Evolutionary conservation across 768 basidiomycete genomes (phyloP), one percentile per base, ranked within the genome.

Genomic region (Serpula lacrymans): DNA sequence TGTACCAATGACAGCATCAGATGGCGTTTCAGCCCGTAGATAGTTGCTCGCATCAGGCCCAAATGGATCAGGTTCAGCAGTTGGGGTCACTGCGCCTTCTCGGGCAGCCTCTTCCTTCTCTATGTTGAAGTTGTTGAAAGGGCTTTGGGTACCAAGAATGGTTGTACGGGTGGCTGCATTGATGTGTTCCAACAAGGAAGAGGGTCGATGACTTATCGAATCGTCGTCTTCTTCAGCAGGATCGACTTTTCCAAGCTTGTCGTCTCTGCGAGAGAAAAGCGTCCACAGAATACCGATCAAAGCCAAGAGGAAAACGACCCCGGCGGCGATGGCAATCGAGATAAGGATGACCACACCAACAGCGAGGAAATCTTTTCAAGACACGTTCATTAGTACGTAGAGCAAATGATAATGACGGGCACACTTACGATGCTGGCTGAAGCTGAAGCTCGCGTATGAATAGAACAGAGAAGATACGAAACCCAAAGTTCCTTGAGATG

Each of bases 311-410:
- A 93, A 94, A 26, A 94, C 86, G 16, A 97, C 79, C 13, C 95
- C 96, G 12, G 93, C 92, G 8, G 89, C 84, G 49, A 97, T 96
- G 18, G 96, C 96, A 48, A 99, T 96, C 2, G 93, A 94, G 50
- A 99, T 93, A 31, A 99, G 75, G 50, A 98, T 97, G 40, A 99
- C 92, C 26, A 98, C 75, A 2, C 95, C 96, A 17, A 80, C 78
- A 1, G 94, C 90, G 41, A 99, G 76, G 72, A 91, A 88, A 53
- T 83, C 91, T 90, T 50, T 7, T n/a, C n/a, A n/a, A n/a, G n/a
- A n/a, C n/a, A n/a, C n/a, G n/a, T n/a, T n/a, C n/a, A n/a, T n/a
- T n/a, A 39, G 36, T 31, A 11, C 11, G 11, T n/a, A 4, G 13
- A 21, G n/a, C n/a, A n/a, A n/a, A n/a, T n/a, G n/a, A n/a, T n/a